Evolutionary conservation across 2,329 filamentous ascomycete genomes (phyloP).

Genomic region (Colletotrichum karsti): DNA sequence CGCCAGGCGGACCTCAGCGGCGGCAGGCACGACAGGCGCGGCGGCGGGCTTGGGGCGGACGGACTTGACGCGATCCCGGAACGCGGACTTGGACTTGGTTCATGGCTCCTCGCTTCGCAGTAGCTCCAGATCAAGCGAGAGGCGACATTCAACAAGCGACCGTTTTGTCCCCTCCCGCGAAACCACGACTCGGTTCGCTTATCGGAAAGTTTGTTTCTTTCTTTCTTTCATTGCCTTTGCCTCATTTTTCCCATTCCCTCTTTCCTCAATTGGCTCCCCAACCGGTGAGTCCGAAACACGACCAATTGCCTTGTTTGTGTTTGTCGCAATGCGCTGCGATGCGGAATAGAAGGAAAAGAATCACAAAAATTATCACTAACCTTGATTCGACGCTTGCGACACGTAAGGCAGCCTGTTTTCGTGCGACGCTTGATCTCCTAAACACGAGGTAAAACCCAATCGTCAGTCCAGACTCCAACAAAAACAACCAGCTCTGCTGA

Average conservation of each 20-base stretch:
- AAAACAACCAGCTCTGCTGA: background rate
- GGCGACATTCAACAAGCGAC: slow-evolving; percentile 38
- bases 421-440: slow-evolving; percentile 71
- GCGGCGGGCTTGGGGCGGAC: background rate
- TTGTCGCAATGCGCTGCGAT: background rate
- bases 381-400: slow-evolving; percentile 70
- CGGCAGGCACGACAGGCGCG: background rate
- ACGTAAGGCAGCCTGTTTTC: slow-evolving; percentile 70
- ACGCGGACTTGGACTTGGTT: slow-evolving; percentile 8
- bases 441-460: slow-evolving; percentile 15
- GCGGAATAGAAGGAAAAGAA: background rate
- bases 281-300: background rate
- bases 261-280: background rate
- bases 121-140: slow-evolving; percentile 46
- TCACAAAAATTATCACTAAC: slow-evolving; percentile 50
- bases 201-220: slow-evolving; percentile 29
- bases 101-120: slow-evolving; percentile 42
- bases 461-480: slow-evolving; percentile 3
- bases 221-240: slow-evolving; percentile 1
- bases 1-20: background rate
- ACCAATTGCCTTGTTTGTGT: background rate
- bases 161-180: slow-evolving; percentile 14
- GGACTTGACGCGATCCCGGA: slow-evolving; percentile 25
- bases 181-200: slow-evolving; percentile 28
- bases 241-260: slow-evolving; percentile 2